These are phyloP conservation scores for Candida wancherniae DNA, from an alignment of 805 yeast genomes.

Conservation along the genomic window DNA sequence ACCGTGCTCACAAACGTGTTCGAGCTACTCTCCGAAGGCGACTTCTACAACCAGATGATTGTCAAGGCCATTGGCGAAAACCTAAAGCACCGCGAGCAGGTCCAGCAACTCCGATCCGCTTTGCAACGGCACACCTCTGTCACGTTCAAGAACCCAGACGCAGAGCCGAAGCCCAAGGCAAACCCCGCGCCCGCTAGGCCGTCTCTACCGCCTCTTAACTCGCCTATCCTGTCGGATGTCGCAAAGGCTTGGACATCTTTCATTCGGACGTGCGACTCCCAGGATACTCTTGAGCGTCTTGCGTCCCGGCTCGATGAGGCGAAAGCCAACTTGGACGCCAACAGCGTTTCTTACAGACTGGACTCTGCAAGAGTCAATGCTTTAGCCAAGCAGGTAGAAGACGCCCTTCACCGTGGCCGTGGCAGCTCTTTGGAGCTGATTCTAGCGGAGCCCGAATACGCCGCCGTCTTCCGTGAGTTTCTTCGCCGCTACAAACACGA, in stretches of 20 bases:
- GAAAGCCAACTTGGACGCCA: slow-evolving; percentile 2
- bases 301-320: neutral
- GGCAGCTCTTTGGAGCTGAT: slow-evolving; percentile 7
- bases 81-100: slow-evolving; percentile 70
- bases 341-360: neutral
- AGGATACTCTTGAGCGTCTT: slow-evolving; percentile 1
- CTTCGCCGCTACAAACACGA: slow-evolving; percentile 11
- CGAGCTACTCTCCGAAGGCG: slow-evolving; percentile 60
- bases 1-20: slow-evolving; percentile 48
- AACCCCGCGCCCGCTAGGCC: no score
- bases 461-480: slow-evolving; percentile 13
- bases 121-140: slow-evolving; percentile 56
- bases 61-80: slow-evolving; percentile 57
- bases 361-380: slow-evolving; percentile 2
- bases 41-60: slow-evolving; percentile 66
- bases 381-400: no score
- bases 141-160: no score
- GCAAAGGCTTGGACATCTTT: slow-evolving; percentile 5
- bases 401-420: no score
- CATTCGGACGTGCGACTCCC: slow-evolving; percentile 2
- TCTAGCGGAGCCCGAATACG: slow-evolving; percentile 7
- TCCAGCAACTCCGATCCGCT: slow-evolving; percentile 64
- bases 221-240: slow-evolving; percentile 3
- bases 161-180: no score
- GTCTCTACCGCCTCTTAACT: slow-evolving; percentile 3